Evolutionary conservation across 257 asterid species (phyloP), one percentile per base, ranked within the genome.

Genomic region (Primulina huaijiensis): DNA sequence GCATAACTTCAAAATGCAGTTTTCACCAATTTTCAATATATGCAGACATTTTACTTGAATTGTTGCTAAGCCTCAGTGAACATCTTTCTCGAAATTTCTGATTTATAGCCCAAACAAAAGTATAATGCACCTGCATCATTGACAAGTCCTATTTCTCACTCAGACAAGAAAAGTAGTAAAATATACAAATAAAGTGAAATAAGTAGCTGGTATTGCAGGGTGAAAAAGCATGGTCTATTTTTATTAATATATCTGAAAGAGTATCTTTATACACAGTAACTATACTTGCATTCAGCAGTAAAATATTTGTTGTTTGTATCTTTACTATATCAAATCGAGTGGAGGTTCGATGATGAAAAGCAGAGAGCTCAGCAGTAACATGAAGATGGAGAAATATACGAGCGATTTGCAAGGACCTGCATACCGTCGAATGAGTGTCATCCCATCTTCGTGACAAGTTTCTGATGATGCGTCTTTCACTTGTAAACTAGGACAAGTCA

Each of bases 361-460:
- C 35, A 89, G 75, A 50, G 82, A 84, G 72, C 86, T 77, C 68
- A 86, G 70, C 52, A 89, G 70, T 74, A 87, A 64, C 65, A 87
- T 67, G 75, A 77, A 84, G 74, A 77, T 8, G 72, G 89, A 84
- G 83, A 90, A 89, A 81, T 65, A 90, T 6, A 77, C 0, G 4
- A 87, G 73, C 25, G 96, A 89, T 78, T 85, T 89, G 82, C 88
- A 81, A 43, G 92, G 92, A 84, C 82, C 84, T 7, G 88, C 84
- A 69, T 76, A 71, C 58, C 70, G 80, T 40, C 80, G 76, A 17
- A 81, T 79, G 0, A 90, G 74, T 20, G 82, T 76, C 62, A 85
- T 84, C 75, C 88, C 81, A 68, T 89, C 87, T 31, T 81, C 80
- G 69, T 69, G 82, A 29, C 84, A 72, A 40, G 70, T 67, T 72